Evolutionary conservation across 208 protist genomes (phyloP).

Genomic region (Trypanosoma theileri): DNA sequence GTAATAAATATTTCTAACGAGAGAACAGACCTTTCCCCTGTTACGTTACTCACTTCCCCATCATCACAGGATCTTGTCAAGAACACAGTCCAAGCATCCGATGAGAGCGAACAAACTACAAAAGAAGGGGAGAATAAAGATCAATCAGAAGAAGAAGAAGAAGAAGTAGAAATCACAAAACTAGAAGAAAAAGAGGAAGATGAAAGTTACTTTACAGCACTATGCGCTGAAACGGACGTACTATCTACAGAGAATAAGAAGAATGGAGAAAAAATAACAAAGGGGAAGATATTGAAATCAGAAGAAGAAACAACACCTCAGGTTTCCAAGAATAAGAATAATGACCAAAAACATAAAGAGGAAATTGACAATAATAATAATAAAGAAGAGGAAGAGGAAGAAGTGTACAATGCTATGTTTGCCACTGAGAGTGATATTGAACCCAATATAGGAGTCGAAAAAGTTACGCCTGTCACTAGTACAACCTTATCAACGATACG

Average conservation of each 20-base stretch:
- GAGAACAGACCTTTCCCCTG: not conserved
- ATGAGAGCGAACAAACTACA: not conserved
- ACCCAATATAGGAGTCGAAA: not conserved
- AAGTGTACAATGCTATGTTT: conserved; percentile 1
- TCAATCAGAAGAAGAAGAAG: not conserved
- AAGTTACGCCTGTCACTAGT: not conserved
- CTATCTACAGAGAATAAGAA: not conserved
- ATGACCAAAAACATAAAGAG: not conserved
- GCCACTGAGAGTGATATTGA: not conserved
- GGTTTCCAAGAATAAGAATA: not conserved
- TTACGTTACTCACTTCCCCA: not conserved
- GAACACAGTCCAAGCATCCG: not conserved
- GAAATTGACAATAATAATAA: not conserved
- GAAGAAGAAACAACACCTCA: not conserved
- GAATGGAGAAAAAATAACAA: not conserved
- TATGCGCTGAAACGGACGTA: not conserved
- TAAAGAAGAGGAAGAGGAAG: not conserved
- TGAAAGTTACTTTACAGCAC: not conserved
- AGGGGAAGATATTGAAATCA: not conserved
- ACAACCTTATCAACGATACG: too few relatives aligned
- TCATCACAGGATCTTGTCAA: not conserved
- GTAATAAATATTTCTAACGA: conserved; percentile 1
- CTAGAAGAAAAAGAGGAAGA: not conserved
- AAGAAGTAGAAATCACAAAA: not conserved
- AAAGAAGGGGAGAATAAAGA: not conserved